These are phyloP conservation scores for Aspergillus nidulans DNA, from an alignment of 495 filamentous ascomycete genomes.

Conservation along the genomic window DNA sequence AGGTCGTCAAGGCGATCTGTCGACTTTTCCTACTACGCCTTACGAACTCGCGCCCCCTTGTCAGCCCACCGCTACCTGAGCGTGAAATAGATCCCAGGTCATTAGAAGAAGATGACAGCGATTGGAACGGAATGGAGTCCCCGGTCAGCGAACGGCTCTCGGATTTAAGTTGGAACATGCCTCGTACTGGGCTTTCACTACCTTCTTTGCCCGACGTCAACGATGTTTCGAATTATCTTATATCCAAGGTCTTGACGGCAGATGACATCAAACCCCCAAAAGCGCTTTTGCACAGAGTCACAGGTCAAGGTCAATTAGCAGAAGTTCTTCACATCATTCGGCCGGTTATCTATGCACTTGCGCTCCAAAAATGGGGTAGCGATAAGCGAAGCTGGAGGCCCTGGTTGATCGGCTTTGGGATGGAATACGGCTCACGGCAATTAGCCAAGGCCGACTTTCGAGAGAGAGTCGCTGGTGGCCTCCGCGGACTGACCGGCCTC, in stretches of 20 bases:
- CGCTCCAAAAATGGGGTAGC: conserved; percentile 63
- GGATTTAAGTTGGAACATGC: conserved; percentile 81
- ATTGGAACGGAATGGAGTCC: conserved; percentile 47
- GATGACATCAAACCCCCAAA: conserved; percentile 93
- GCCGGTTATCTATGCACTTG: conserved; percentile 82
- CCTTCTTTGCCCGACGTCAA: conserved; percentile 73
- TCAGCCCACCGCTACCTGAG: conserved; percentile 82
- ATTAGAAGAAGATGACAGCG: conserved; percentile 49
- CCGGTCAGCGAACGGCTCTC: conserved; percentile 41
- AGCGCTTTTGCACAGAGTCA: conserved; percentile 67
- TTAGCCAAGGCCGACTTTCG: conserved; percentile 70
- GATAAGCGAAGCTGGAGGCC: conserved; percentile 73
- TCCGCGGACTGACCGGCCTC: conserved; percentile 69
- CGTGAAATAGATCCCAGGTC: conserved; percentile 65
- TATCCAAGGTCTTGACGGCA: conserved; percentile 86
- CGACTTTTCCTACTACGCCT: conserved; percentile 75
- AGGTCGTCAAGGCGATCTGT: conserved; percentile 83
- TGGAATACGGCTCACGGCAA: conserved; percentile 85
- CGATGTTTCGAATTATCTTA: conserved; percentile 79
- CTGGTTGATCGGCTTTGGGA: conserved; percentile 80
- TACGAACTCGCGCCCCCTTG: conserved; percentile 78
- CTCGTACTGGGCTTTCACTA: conserved; percentile 78
- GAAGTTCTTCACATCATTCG: conserved; percentile 89
- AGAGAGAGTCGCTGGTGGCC: conserved; percentile 59
- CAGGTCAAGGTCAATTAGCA: conserved; percentile 69